Base-by-base conservation (phyloP, 2,329 filamentous ascomycete genomes). In the Ciborinia camelliae region DNA sequence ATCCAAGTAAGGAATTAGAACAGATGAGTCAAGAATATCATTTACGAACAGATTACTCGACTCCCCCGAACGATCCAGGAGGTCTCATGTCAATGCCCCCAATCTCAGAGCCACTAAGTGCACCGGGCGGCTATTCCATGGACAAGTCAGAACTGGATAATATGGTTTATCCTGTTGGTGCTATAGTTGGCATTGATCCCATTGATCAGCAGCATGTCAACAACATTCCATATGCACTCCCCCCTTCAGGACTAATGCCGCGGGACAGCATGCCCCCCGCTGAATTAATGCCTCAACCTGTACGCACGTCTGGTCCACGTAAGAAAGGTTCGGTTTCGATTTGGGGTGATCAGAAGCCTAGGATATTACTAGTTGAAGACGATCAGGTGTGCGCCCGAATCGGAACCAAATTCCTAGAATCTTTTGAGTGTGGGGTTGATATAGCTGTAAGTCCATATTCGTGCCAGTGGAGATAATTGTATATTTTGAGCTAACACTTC, bases 171-270 rank as follows among this genome's bases (percentile, higher is more conserved):
- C 93, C 94, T 0, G 92, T 96, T 20, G 93, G 93, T 23, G 87
- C 92, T 69, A 95, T 89, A 0, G 91, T 96, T 69, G 93, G 93
- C 62, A 97, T 97, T 70, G 93, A 97, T 74, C 93, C 94, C 1
- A 95, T 96, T 83, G 93, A 94, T 74, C 90, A 91, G 71, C 93
- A 97, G 72, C 92, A 97, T 74, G 92, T 97, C 74, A 87, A 94
- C 79, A 97, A 96, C 75, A 96, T 97, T 64, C 92, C 93, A 0
- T 98, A 97, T 74, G 82, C 89, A 10, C 81, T 91, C 77, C 91
- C 85, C 20, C 82, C 90, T 23, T n/a, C 58, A 23, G 48, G 55
- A 35, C 50, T 60, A 35, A 64, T 64, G 54, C 62, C 53, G 39
- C 47, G 54, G 3, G 91, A 90, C 59, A 79, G 81, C 2, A 82